Conservation (phyloP, 805 yeast species). For the Pichia sporocuriosa region DNA sequence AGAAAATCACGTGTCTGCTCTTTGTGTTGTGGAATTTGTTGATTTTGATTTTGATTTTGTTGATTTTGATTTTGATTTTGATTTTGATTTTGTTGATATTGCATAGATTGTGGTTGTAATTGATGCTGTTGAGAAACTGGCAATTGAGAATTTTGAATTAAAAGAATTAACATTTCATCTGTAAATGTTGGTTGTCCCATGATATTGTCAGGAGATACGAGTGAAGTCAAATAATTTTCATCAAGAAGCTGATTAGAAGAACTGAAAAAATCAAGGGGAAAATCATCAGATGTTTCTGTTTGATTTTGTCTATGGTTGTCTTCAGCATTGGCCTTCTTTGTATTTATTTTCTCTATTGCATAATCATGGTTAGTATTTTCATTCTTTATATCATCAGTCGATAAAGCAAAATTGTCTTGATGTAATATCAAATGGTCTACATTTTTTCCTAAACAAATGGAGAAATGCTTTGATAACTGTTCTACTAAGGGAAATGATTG, state of each 20-base stretch:
- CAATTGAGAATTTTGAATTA: neutral
- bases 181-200: too few species aligned
- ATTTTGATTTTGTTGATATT: too few species aligned
- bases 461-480: slow-evolving; percentile 37
- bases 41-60: neutral
- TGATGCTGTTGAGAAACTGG: slow-evolving; percentile 1
- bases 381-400: neutral
- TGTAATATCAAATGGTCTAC: slow-evolving; percentile 6
- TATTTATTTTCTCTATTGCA: neutral
- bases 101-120: neutral
- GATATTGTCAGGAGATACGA: too few species aligned
- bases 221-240: slow-evolving; percentile 3
- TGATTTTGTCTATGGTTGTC: neutral
- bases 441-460: slow-evolving; percentile 12
- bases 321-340: slow-evolving; percentile 2
- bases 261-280: slow-evolving; percentile 8
- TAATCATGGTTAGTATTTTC: neutral
- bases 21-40: neutral
- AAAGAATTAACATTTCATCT: slow-evolving; percentile 1
- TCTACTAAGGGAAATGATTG: slow-evolving; percentile 40
- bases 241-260: neutral
- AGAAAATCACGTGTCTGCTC: neutral
- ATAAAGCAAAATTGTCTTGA: neutral
- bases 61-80: neutral
- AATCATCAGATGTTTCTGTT: slow-evolving; percentile 4